phyloP scores from a whole-genome alignment of 768 basidiomycete genomes.

The Pulveroboletus ravenelii region DNA sequence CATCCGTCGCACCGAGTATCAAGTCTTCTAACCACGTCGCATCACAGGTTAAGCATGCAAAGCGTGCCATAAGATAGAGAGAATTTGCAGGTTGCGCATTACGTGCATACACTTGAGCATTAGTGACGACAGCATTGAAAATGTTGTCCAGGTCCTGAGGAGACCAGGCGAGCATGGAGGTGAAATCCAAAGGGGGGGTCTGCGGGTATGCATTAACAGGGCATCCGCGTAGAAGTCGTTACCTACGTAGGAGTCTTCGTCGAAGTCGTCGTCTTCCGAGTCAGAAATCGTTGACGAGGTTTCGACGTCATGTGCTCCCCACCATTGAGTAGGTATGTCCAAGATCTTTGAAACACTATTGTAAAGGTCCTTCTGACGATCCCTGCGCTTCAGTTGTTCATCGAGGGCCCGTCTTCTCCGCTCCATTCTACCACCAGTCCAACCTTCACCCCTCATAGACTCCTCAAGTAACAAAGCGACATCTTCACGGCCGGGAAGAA shows the following conservation, averaged over 20 bases:
- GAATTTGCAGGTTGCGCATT: conserved; percentile 88
- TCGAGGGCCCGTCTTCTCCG: conserved; percentile 58
- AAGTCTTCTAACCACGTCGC: conserved; percentile 91
- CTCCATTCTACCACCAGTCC: conserved; percentile 75
- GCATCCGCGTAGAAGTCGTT: neutral
- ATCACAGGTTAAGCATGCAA: conserved; percentile 89
- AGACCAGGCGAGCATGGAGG: conserved; percentile 92
- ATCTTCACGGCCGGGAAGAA: conserved; percentile 77
- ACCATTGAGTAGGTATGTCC: conserved; percentile 58
- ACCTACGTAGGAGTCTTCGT: conserved; percentile 47
- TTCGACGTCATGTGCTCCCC: conserved; percentile 49
- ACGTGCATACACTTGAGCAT: conserved; percentile 63
- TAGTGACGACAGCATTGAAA: conserved; percentile 76
- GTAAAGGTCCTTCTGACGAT: conserved; percentile 51
- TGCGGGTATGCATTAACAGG: conserved; percentile 27
- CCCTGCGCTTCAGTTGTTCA: conserved; percentile 48
- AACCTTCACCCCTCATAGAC: conserved; percentile 82
- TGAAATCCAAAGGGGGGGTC: conserved; percentile 73
- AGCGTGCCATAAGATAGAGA: conserved; percentile 85
- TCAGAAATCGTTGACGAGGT: conserved; percentile 42
- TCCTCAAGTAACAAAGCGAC: conserved; percentile 84
- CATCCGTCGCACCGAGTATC: conserved; percentile 83
- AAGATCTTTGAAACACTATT: conserved; percentile 56
- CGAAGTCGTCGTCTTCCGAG: conserved; percentile 47
- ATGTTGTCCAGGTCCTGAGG: conserved; percentile 72